Evolutionary conservation across 371 early-diverging fungal species (phyloP).

Genomic region (Mortierella sp.): DNA sequence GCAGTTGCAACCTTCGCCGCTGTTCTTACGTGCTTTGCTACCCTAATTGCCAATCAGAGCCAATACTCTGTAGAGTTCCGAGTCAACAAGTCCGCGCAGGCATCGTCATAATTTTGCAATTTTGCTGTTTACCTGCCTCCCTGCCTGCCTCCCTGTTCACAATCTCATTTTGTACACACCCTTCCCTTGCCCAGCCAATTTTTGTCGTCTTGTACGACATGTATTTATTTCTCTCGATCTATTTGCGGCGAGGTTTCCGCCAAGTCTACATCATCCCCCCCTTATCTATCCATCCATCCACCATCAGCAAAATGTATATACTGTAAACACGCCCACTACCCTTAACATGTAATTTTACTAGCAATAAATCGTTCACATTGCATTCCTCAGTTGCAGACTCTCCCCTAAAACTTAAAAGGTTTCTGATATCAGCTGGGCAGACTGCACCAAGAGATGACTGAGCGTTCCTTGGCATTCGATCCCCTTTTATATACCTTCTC

Average conservation of each 20-base stretch:
- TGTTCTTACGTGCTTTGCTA: conserved; percentile 45
- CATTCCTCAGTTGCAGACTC: too few relatives aligned
- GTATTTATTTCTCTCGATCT: background rate
- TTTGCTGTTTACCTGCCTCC: background rate
- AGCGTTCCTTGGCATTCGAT: too few relatives aligned
- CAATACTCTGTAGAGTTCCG: conserved; percentile 29
- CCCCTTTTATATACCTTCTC: too few relatives aligned
- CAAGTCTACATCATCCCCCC: background rate
- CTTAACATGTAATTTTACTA: background rate
- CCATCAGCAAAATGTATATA: background rate
- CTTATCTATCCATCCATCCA: too few relatives aligned
- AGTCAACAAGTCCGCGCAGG: conserved; percentile 20
- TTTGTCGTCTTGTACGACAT: background rate
- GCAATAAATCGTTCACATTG: too few relatives aligned
- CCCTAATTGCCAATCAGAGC: conserved; percentile 31
- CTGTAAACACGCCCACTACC: background rate
- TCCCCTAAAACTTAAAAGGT: too few relatives aligned
- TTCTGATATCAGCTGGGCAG: too few relatives aligned
- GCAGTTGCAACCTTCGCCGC: conserved; percentile 36
- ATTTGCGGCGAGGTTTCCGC: background rate
- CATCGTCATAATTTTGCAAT: background rate
- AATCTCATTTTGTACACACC: background rate
- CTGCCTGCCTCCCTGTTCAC: background rate
- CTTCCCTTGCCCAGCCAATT: background rate
- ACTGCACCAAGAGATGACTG: too few relatives aligned